Conservation (phyloP, 768 basidiomycete genomes). For the Phanerochaete carnosa region DNA sequence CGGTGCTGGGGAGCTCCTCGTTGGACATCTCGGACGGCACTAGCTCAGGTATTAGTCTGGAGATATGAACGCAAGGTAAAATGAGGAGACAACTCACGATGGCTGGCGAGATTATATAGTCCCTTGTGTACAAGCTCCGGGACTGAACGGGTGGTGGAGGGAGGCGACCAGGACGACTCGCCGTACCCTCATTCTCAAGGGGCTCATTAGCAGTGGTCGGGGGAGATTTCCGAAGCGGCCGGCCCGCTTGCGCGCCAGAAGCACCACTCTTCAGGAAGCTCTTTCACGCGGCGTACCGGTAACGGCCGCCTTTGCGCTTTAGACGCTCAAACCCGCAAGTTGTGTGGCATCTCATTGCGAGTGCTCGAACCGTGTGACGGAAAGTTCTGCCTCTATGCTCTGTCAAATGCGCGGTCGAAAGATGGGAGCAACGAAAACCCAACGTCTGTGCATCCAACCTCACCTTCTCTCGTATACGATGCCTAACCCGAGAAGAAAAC, state of each 20-base stretch:
- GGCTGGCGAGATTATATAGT: not conserved
- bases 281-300: not conserved
- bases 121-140: not conserved
- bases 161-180: not conserved
- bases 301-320: not conserved
- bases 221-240: not conserved
- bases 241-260: not conserved
- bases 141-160: not conserved
- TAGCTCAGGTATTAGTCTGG: not conserved
- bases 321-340: not conserved
- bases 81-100: not conserved
- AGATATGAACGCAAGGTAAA: not conserved
- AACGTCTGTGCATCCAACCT: not conserved
- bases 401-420: not conserved
- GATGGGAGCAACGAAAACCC: not conserved
- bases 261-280: not conserved
- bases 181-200: not conserved
- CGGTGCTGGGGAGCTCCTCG: slow-evolving; percentile 75
- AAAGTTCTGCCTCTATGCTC: not conserved
- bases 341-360: not conserved
- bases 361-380: not conserved
- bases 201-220: slow-evolving; percentile 1
- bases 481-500: not conserved
- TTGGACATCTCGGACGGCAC: slow-evolving; percentile 20
- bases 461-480: not conserved